These are phyloP conservation scores for Kregervanrija delftensis DNA, from an alignment of 805 yeast species.

Conservation along the genomic window DNA sequence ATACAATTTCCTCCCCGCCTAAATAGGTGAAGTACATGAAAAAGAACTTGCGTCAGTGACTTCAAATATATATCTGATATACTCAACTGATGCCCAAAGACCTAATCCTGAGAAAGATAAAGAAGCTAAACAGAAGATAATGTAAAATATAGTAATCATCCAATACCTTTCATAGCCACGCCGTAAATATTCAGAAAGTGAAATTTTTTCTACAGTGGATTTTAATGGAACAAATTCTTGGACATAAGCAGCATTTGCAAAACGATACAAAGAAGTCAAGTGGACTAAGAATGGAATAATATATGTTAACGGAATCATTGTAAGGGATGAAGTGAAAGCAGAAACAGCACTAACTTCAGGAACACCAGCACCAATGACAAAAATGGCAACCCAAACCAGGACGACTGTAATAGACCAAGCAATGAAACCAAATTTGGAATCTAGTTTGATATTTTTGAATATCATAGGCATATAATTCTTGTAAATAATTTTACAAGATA, in stretches of 20 bases:
- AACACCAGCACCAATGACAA: slow-evolving; percentile 19
- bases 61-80: slow-evolving; percentile 21
- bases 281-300: slow-evolving; percentile 18
- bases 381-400: slow-evolving; percentile 11
- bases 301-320: slow-evolving; percentile 25
- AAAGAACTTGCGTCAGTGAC: slow-evolving; percentile 24
- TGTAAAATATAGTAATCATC: slow-evolving; percentile 14
- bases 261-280: slow-evolving; percentile 13
- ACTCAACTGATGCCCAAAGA: slow-evolving; percentile 22
- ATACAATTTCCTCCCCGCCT: neutral
- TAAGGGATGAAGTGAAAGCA: slow-evolving; percentile 20
- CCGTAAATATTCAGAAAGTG: neutral
- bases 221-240: slow-evolving; percentile 6
- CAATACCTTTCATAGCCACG: slow-evolving; percentile 17
- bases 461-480: slow-evolving; percentile 30
- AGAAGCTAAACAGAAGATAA: slow-evolving; percentile 19
- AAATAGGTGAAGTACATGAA: slow-evolving; percentile 26
- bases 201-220: slow-evolving; percentile 4
- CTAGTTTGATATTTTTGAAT: slow-evolving; percentile 27
- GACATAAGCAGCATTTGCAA: neutral
- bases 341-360: slow-evolving; percentile 21
- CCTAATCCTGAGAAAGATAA: slow-evolving; percentile 26
- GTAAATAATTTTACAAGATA: slow-evolving; percentile 40
- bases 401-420: slow-evolving; percentile 12
- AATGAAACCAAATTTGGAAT: slow-evolving; percentile 26